A percentile compares a stretch with the other conserved stretches of the same genome.
Evolutionary conservation across 352 stramenopile species (phyloP).

Genomic region (Phytophthora cajani): DNA sequence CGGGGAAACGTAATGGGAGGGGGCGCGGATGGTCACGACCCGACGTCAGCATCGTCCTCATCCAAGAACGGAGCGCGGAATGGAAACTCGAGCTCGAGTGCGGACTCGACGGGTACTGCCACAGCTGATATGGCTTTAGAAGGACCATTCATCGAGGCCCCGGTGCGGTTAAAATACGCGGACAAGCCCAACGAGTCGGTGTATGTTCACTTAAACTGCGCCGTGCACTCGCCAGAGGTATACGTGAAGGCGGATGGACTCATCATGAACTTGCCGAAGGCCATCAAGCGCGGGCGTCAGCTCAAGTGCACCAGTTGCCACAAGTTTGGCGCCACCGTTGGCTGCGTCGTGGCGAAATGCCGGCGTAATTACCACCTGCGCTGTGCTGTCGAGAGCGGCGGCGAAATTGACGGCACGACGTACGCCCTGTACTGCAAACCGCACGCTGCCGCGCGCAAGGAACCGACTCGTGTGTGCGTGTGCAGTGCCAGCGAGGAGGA

Average conservation of each 20-base stretch:
- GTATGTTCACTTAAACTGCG: conserved; percentile 85
- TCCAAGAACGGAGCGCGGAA: conserved; percentile 22
- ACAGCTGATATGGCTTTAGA: conserved; percentile 54
- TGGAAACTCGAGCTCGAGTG: conserved; percentile 11
- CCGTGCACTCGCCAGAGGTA: conserved; percentile 81
- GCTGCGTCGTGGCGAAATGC: conserved; percentile 81
- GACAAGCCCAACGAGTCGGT: conserved; percentile 75
- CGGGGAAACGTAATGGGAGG: conserved; percentile 51
- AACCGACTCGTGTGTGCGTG: conserved; percentile 51
- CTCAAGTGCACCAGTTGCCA: conserved; percentile 80
- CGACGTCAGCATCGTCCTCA: conserved; percentile 1
- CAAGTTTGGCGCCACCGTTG: conserved; percentile 70
- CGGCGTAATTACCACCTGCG: conserved; percentile 82
- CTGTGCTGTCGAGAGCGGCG: conserved; percentile 75
- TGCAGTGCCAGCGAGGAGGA: conserved; percentile 53
- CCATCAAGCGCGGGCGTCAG: conserved; percentile 81
- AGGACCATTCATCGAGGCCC: conserved; percentile 75
- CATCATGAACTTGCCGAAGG: conserved; percentile 82
- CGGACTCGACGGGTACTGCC: conserved; percentile 24
- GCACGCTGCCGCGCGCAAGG: conserved; percentile 55
- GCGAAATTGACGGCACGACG: conserved; percentile 74
- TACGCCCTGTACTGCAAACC: conserved; percentile 81
- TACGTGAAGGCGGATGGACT: conserved; percentile 82
- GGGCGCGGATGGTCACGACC: conserved; percentile 9
- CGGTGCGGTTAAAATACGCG: conserved; percentile 75